Evolutionary conservation across 2,329 filamentous ascomycete species (phyloP), one percentile per base, ranked within the genome.

Genomic region (Akanthomyces dipterigenus): DNA sequence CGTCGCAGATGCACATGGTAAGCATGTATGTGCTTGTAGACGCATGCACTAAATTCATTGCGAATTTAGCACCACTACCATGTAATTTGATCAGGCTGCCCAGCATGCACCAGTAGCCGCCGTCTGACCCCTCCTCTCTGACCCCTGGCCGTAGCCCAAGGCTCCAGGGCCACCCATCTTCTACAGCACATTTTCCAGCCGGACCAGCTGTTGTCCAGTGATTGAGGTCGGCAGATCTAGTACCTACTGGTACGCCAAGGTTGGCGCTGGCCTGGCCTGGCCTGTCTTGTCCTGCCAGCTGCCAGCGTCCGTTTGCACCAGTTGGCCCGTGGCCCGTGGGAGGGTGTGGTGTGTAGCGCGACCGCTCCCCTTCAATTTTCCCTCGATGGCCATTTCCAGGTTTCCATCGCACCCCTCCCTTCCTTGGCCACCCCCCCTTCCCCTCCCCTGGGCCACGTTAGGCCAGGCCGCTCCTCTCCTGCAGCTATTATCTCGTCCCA

Each of bases 401-500:
- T 38, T 9, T 16, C 36, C 36, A 38, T 28, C 55, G n/a, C 55
- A 26, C 55, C 43, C 43, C 55, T 20, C 20, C 6, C 16, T 11
- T 53, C 6, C 55, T 38, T 20, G 31, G 28, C 42, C 53, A 20
- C 24, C 12, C 12, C 11, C 38, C 20, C 22, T 16, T 6, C 53
- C 40, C 40, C 55, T 31, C 34, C 55, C 34, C 28, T 36, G 54
- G 26, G 8, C 31, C 24, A 12, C 31, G 28, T 51, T 16, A 12
- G 31, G 22, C 16, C 49, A 38, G 49, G 49, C 31, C 31, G 5
- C 51, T 42, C 34, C 28, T 16, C 18, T 42, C 45, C 36, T 18
- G 31, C 22, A 22, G 26, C 48, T 50, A 48, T 36, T 26, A 60
- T 54, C 57, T 60, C 40, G 49, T 53, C 48, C 56, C 59, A 55